Conservation (phyloP, 1,284 basidiomycete genomes). For the Rhodotorula mucilaginosa region DNA sequence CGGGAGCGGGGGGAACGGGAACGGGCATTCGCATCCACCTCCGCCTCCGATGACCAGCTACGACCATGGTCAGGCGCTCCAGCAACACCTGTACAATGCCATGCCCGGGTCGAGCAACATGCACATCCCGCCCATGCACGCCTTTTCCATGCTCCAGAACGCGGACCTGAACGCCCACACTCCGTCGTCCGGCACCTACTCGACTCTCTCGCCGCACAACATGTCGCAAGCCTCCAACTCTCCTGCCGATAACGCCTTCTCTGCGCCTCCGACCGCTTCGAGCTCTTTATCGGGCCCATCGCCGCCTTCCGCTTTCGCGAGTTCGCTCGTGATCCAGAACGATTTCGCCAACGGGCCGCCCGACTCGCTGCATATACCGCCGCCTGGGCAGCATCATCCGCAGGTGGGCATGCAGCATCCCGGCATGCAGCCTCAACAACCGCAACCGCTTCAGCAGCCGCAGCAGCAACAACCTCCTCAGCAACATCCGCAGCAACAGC, state of each 20-base stretch:
- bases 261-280: conserved; percentile 1
- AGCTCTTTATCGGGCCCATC: conserved; percentile 11
- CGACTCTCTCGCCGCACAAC: conserved; percentile 30
- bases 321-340: conserved; percentile 25
- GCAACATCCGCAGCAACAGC: not conserved
- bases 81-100: conserved; percentile 15
- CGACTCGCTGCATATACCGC: not conserved
- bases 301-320: conserved; percentile 17
- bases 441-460: not conserved
- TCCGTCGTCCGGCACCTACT: conserved; percentile 20
- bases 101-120: conserved; percentile 4
- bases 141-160: conserved; percentile 15
- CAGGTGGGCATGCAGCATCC: not conserved
- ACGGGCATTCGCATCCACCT: not conserved
- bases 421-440: not conserved
- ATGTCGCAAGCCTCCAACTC: conserved; percentile 27
- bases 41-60: conserved; percentile 11
- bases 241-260: conserved; percentile 31
- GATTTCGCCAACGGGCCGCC: conserved; percentile 6
- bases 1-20: too few species aligned
- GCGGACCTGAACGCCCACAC: conserved; percentile 25
- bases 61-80: conserved; percentile 19
- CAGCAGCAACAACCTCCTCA: not conserved
- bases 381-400: not conserved
- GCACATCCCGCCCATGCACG: conserved; percentile 2